These are phyloP conservation scores for Myotisia sp. DNA, from an alignment of 2,329 filamentous ascomycete genomes.

Conservation along the genomic window DNA sequence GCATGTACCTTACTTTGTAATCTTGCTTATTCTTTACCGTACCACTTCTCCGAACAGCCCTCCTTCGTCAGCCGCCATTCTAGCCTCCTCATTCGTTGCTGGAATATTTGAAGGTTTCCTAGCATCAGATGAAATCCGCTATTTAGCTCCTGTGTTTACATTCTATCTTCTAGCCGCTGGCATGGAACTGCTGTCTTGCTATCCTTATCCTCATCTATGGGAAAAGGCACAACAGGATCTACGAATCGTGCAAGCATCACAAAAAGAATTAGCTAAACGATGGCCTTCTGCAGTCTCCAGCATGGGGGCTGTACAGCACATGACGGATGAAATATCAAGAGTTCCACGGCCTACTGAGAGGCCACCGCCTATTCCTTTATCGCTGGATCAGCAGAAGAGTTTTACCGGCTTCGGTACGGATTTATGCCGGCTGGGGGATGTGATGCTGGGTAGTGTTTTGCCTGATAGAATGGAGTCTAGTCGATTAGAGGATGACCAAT, in stretches of 20 bases:
- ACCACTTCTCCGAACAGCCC: constrained; percentile 17
- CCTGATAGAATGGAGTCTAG: constrained; percentile 10
- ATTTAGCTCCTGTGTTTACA: constrained; percentile 31
- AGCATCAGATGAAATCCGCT: constrained; percentile 31
- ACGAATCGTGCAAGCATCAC: constrained; percentile 16
- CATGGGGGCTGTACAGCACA: constrained; percentile 16
- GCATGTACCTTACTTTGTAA: constrained; percentile 27
- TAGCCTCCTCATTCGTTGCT: constrained; percentile 31
- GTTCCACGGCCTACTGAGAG: constrained; percentile 7
- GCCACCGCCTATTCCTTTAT: constrained; percentile 12
- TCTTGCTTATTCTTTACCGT: constrained; percentile 28
- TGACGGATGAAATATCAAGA: constrained; percentile 14
- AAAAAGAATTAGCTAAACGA: constrained; percentile 17
- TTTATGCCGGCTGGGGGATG: constrained; percentile 17
- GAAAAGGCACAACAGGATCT: constrained; percentile 13
- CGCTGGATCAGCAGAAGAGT: constrained; percentile 14
- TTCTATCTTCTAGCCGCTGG: constrained; percentile 30
- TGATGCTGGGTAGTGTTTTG: constrained; percentile 12
- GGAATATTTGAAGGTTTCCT: constrained; percentile 34
- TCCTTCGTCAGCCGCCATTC: constrained; percentile 25
- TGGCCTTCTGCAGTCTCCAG: constrained; percentile 20
- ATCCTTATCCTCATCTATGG: constrained; percentile 17
- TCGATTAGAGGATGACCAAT: constrained; percentile 12
- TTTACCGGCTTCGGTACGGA: constrained; percentile 17
- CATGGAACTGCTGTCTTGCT: constrained; percentile 26